Base-by-base conservation (phyloP, 2,329 filamentous ascomycete species). In the Fusarium sp. region DNA sequence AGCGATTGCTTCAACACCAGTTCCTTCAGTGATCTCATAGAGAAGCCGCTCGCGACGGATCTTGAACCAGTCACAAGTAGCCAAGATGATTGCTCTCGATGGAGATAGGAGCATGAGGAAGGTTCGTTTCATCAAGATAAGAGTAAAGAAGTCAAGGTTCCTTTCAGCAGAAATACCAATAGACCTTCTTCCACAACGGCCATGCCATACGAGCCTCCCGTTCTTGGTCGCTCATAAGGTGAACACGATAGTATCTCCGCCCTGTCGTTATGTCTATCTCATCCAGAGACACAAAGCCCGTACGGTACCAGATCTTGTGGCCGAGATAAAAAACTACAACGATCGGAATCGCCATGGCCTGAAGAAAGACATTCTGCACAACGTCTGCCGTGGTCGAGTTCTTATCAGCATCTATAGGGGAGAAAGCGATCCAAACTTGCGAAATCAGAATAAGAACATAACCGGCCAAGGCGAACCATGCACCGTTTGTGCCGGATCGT, bases 251-350 rank as follows among this genome's bases (percentile, higher is more conserved):
- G 79, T 98, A 94, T 35, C 95, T 87, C 40, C 95, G 90, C 2
- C 96, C 96, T 0, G 95, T 97, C 69, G 92, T 90, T 71, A 98
- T 84, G 82, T 98, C 95, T 90, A 98, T 97, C 71, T 97, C 92
- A 54, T 88, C 85, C 43, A 89, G 83, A 22, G 88, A 86, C 40
- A 98, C 87, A 65, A 69, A 68, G 1, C 59, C 32, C 3, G 74
- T 76, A 12, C 72, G 66, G 79, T 90, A 93, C 82, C 87, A 93
- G 40, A 97, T n/a, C 84, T 97, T 97, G 82, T 97, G 96, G 0
- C 82, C 86, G 6, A 95, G 43, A 81, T 94, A 97, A 82, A 92
- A 93, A 25, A 87, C 72, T 11, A 91, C 70, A n/a, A 94, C 89
- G 71, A 95, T 90, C 10, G 93, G 93, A 1, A 90, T 89, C 5